These are phyloP conservation scores for Gossypium bickii DNA, from an alignment of 345 rosid genomes.

Conservation along the genomic window DNA sequence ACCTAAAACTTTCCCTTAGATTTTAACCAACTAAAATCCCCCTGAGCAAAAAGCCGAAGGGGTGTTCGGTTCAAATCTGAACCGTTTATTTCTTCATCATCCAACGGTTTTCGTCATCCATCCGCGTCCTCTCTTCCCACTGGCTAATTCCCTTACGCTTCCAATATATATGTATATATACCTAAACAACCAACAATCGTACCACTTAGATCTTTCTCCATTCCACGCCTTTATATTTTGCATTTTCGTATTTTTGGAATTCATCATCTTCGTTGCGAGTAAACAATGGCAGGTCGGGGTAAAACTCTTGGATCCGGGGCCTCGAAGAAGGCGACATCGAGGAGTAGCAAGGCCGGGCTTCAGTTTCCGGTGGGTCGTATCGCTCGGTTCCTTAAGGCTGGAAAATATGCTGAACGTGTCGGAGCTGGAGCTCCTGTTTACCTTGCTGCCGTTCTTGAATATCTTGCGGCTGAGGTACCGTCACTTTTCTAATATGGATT, in stretches of 20 bases:
- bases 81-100: constrained; percentile 24
- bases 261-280: background rate
- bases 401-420: constrained; percentile 91
- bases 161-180: constrained; percentile 36
- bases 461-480: constrained; percentile 85
- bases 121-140: constrained; percentile 37
- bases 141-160: constrained; percentile 20
- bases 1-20: constrained; percentile 6
- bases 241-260: background rate
- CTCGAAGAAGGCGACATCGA: constrained; percentile 86
- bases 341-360: constrained; percentile 94
- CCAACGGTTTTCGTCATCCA: constrained; percentile 24
- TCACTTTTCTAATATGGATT: background rate
- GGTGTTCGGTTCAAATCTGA: constrained; percentile 19
- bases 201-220: background rate
- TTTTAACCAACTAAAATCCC: background rate
- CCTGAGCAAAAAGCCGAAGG: constrained; percentile 9
- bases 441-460: constrained; percentile 92
- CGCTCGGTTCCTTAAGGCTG: constrained; percentile 90
- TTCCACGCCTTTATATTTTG: background rate
- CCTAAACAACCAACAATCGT: constrained; percentile 8
- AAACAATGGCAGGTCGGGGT: constrained; percentile 82
- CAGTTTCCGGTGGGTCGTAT: constrained; percentile 96
- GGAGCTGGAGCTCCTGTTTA: constrained; percentile 97
- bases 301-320: constrained; percentile 83